Evolutionary conservation across 306 rosid species (phyloP).

Genomic region (Glycine soja): DNA sequence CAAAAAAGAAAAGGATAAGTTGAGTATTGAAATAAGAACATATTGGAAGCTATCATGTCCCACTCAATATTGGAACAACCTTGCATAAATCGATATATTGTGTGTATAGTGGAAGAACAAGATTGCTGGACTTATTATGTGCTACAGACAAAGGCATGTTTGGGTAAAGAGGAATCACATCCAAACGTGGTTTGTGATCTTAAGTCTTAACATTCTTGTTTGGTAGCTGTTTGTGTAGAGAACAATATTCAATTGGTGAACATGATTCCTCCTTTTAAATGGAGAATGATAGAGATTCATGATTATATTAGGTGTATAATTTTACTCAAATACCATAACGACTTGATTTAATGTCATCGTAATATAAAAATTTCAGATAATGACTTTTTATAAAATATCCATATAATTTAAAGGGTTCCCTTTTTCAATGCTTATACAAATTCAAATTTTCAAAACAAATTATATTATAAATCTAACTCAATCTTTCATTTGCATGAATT

Average conservation of each 20-base stretch:
- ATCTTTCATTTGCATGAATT: conserved; percentile 16
- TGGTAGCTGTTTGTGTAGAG: conserved; percentile 40
- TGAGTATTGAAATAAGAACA: conserved; percentile 30
- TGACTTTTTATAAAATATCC: not conserved
- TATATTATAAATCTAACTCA: not conserved
- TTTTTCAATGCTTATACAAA: conserved; percentile 6
- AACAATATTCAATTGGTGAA: conserved; percentile 22
- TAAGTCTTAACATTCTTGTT: conserved; percentile 18
- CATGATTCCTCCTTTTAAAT: conserved; percentile 40
- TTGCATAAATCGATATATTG: conserved; percentile 23
- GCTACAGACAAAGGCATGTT: conserved; percentile 31
- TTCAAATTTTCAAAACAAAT: not conserved
- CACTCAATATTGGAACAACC: conserved; percentile 33
- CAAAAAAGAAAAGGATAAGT: conserved; percentile 29
- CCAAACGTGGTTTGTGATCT: conserved; percentile 22
- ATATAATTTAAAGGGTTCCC: not conserved
- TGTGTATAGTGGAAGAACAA: conserved; percentile 7
- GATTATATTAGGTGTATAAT: conserved; percentile 26
- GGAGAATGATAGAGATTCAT: conserved; percentile 35
- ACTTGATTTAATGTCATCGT: conserved; percentile 36
- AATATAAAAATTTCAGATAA: not conserved
- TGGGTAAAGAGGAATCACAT: conserved; percentile 10
- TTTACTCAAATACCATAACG: conserved; percentile 38
- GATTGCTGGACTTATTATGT: not conserved
- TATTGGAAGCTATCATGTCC: conserved; percentile 38